Percentiles rank a stretch among this genome's conserved stretches.
These are phyloP conservation scores for Gymnopus androsaceus DNA, from an alignment of 1,284 basidiomycete species.

Conservation along the genomic window DNA sequence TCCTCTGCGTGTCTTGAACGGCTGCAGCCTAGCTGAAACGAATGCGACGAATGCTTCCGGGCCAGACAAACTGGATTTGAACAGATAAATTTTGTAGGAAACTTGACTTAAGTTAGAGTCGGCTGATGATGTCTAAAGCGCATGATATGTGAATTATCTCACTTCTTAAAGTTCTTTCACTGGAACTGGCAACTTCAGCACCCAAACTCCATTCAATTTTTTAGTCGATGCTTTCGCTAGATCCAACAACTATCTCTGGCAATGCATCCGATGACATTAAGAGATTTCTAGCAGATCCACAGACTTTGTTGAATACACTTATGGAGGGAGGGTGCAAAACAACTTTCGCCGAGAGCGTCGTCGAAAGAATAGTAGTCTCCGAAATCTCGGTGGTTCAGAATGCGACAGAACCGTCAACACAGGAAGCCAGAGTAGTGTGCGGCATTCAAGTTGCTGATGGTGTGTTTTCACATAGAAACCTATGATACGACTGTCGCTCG, in stretches of 20 bases:
- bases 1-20: too few species aligned
- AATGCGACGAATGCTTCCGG: too few species aligned
- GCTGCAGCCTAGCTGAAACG: too few species aligned
- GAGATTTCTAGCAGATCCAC: not conserved
- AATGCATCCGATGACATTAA: slow-evolving; percentile 13
- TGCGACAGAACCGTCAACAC: slow-evolving; percentile 1
- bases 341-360: slow-evolving; percentile 7
- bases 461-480: too few species aligned
- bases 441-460: slow-evolving; percentile 9
- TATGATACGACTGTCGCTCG: too few species aligned
- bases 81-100: too few species aligned
- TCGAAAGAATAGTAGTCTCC: not conserved
- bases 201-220: too few species aligned
- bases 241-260: slow-evolving; percentile 2
- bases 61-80: too few species aligned
- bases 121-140: not conserved
- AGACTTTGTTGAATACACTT: slow-evolving; percentile 2
- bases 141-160: not conserved
- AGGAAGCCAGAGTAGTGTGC: slow-evolving; percentile 11
- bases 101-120: too few species aligned
- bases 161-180: not conserved
- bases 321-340: not conserved
- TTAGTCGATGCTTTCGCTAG: not conserved
- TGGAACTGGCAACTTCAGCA: too few species aligned
- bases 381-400: slow-evolving; percentile 9